A percentile compares a stretch with the other conserved stretches of the same genome.
Conservation (phyloP, 495 filamentous ascomycete species). For the Paragyromitra xinjiangensis region DNA sequence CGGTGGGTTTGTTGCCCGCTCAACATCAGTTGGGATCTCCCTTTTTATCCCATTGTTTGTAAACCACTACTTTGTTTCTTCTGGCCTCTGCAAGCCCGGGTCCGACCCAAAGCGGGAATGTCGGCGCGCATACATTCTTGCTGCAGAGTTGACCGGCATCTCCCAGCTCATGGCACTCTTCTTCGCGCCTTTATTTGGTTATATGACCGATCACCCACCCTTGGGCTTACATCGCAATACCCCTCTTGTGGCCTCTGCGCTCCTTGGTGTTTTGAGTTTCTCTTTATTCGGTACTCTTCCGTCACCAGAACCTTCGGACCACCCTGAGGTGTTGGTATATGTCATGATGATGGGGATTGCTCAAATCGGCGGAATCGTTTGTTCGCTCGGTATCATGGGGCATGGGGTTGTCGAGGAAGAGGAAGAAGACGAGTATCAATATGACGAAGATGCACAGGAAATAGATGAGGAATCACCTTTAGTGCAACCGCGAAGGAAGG, state of each 20-base stretch:
- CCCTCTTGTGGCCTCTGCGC: constrained; percentile 75
- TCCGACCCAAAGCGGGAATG: constrained; percentile 82
- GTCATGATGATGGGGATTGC: constrained; percentile 82
- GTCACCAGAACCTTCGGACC: constrained; percentile 79
- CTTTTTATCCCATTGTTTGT: constrained; percentile 92
- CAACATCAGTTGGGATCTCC: constrained; percentile 94
- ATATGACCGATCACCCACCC: constrained; percentile 67
- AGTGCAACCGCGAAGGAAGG: constrained; percentile 46
- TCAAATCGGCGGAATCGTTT: constrained; percentile 95
- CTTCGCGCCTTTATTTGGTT: constrained; percentile 87
- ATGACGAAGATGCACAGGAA: constrained; percentile 38
- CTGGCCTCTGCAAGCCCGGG: constrained; percentile 74
- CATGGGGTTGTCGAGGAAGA: constrained; percentile 75
- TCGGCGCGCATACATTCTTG: constrained; percentile 81
- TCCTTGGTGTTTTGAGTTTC: constrained; percentile 80
- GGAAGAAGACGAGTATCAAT: constrained; percentile 24
- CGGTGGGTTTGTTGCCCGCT: constrained; percentile 92
- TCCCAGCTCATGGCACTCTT: constrained; percentile 87
- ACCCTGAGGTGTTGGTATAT: constrained; percentile 73
- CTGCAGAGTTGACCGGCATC: constrained; percentile 83
- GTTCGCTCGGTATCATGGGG: constrained; percentile 84
- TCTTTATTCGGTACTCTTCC: constrained; percentile 71
- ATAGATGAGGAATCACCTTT: constrained; percentile 42
- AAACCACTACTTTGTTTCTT: constrained; percentile 85
- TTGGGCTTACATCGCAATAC: constrained; percentile 70